Percentiles rank a stretch among this genome's conserved stretches.
Conservation (phyloP, 2,329 filamentous ascomycete species). For the Alternaria panax region DNA sequence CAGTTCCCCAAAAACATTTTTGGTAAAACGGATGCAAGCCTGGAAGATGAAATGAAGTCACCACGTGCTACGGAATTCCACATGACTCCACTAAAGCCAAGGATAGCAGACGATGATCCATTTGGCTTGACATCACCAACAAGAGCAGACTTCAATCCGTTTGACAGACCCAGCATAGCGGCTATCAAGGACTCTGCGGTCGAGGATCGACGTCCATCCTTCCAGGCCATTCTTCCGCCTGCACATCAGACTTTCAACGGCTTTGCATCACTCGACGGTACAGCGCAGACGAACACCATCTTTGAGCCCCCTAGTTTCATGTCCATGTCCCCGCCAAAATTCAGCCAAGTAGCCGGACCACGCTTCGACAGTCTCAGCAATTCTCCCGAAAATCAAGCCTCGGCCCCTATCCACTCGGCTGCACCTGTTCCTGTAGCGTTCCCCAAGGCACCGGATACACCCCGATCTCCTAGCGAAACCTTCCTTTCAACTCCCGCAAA, state of each 20-base stretch:
- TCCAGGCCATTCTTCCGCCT: constrained; percentile 48
- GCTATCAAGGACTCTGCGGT: constrained; percentile 25
- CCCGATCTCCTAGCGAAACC: constrained; percentile 21
- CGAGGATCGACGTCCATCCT: constrained; percentile 44
- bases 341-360: constrained; percentile 12
- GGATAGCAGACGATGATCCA: constrained; percentile 44
- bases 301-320: constrained; percentile 21
- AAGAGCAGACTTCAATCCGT: constrained; percentile 51
- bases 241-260: constrained; percentile 44
- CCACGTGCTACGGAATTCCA: constrained; percentile 48
- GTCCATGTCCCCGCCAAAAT: constrained; percentile 19
- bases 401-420: constrained; percentile 18
- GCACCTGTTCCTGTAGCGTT: constrained; percentile 10
- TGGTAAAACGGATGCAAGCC: constrained; percentile 31
- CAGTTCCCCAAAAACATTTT: constrained; percentile 47
- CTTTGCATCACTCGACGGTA: constrained; percentile 47
- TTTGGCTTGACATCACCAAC: constrained; percentile 51
- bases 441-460: constrained; percentile 26
- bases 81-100: constrained; percentile 48
- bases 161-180: constrained; percentile 29
- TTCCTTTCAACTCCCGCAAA: constrained; percentile 43
- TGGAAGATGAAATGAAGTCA: constrained; percentile 48
- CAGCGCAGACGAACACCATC: constrained; percentile 37
- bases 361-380: constrained; percentile 39
- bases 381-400: constrained; percentile 23